Evolutionary conservation across 2,329 filamentous ascomycete genomes (phyloP), one percentile per base, ranked within the genome.

Genomic region (Verticillium alfalfae): DNA sequence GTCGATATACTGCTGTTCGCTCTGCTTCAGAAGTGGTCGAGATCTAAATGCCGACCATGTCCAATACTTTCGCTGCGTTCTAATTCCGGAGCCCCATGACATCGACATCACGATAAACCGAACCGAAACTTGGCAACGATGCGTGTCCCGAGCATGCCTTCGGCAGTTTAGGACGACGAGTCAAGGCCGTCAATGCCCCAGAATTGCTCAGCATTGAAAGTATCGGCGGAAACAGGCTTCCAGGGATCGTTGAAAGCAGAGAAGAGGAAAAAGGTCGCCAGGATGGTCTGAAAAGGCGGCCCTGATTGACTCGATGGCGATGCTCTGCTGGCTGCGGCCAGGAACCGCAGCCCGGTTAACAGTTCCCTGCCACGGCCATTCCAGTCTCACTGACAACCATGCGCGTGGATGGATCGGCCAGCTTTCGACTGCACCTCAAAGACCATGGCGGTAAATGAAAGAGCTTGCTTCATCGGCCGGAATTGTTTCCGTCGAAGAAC

Each of bases 381-480:
- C 93, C 93, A 3, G 89, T 88, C 79, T 96, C 93, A 1, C 91
- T 92, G 67, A 96, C 87, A 41, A 94, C 79, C 37, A 90, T 82
- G 56, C 82, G 80, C 74, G 92, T 89, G 66, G 67, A 71, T 36
- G 69, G 63, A 62, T 78, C 69, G 4, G 76, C 68, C 13, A 84
- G 70, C 64, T 75, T 75, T 76, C 55, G 72, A 71, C 63, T 74
- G 73, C 45, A 86, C 73, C 34, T 71, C 72, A 12, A 69, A 64
- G 34, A 85, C 82, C 65, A 88, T 86, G 34, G 34, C 79, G 77
- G 45, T 79, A 73, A 45, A 93, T 84, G 73, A 92, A 96, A 0
- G 72, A 67, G 3, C 92, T 92, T 2, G 92, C 87, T 37, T 84
- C 74, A 1, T 78, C 74, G 1, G 91, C 84, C 2, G 74, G 72